These are phyloP conservation scores for Kluyveromyces siamensis DNA, from an alignment of 805 yeast genomes.

Conservation along the genomic window DNA sequence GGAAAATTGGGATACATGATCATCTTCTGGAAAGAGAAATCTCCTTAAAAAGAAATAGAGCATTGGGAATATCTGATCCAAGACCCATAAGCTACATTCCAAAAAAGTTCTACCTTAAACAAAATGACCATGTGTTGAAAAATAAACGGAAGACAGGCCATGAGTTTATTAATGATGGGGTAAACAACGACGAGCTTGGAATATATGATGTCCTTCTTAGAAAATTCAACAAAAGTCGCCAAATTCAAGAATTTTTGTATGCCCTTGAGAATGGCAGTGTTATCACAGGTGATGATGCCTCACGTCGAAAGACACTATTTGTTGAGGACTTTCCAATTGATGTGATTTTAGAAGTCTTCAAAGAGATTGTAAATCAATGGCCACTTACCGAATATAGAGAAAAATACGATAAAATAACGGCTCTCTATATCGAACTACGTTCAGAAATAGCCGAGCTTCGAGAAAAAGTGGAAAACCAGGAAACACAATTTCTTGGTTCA, in stretches of 20 bases:
- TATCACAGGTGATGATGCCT: constrained; percentile 23
- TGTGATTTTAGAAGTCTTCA: constrained; percentile 18
- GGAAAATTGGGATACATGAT: constrained; percentile 34
- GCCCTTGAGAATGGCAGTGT: constrained; percentile 35
- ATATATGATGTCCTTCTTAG: constrained; percentile 27
- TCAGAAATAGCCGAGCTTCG: constrained; percentile 27
- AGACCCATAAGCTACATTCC: constrained; percentile 22
- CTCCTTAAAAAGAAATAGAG: constrained; percentile 28
- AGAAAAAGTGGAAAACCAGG: constrained; percentile 5
- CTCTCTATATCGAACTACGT: constrained; percentile 36
- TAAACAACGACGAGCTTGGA: constrained; percentile 8
- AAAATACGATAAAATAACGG: constrained; percentile 35
- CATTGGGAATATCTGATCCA: constrained; percentile 24
- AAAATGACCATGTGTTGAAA: constrained; percentile 17
- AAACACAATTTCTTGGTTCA: constrained; percentile 13
- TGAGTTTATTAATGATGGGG: constrained; percentile 17
- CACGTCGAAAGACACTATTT: constrained; percentile 28
- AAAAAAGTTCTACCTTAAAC: constrained; percentile 17
- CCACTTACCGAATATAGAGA: constrained; percentile 33
- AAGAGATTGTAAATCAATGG: constrained; percentile 28
- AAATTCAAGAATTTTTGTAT: constrained; percentile 32
- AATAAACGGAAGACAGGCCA: constrained; percentile 14
- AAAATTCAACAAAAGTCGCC: constrained; percentile 25
- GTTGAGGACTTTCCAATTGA: constrained; percentile 30
- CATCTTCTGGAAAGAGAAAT: constrained; percentile 23